These are phyloP conservation scores for Kodamaea laetipori DNA, from an alignment of 805 yeast species.

Conservation along the genomic window DNA sequence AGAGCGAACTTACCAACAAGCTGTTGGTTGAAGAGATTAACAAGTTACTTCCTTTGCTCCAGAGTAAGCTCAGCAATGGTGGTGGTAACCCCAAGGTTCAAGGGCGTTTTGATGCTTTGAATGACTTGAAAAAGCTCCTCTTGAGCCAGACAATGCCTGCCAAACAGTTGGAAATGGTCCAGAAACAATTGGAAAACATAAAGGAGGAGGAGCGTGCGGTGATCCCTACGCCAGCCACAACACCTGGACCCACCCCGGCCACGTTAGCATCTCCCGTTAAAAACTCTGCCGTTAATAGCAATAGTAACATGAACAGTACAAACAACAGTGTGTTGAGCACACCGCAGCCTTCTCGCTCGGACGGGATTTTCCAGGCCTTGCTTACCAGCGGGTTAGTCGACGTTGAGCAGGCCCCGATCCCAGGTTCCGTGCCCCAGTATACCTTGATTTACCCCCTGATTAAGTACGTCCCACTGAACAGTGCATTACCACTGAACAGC, in stretches of 20 bases:
- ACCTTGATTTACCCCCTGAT: conserved; percentile 33
- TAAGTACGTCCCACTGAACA: conserved; percentile 25
- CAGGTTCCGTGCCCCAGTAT: conserved; percentile 39
- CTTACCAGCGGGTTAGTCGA: conserved; percentile 41
- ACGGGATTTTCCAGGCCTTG: conserved; percentile 36
- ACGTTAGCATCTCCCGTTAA: conserved; percentile 1
- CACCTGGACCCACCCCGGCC: conserved; percentile 13
- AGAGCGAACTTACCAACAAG: conserved; percentile 21
- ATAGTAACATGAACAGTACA: conserved; percentile 13
- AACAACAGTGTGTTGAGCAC: conserved; percentile 8
- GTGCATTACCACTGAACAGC: conserved; percentile 21
- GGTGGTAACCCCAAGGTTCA: conserved; percentile 43
- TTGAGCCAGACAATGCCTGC: conserved; percentile 37
- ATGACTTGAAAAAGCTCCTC: conserved; percentile 45
- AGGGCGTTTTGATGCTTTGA: conserved; percentile 47
- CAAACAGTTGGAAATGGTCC: conserved; percentile 40
- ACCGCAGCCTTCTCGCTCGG: conserved; percentile 19
- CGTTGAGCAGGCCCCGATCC: conserved; percentile 42
- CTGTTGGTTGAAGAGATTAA: conserved; percentile 37
- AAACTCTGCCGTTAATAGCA: conserved; percentile 6
- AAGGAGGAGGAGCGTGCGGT: conserved; percentile 30
- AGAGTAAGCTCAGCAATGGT: conserved; percentile 33
- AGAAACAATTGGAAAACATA: conserved; percentile 35
- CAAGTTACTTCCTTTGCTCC: conserved; percentile 45
- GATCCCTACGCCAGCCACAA: conserved; percentile 10